These are phyloP conservation scores for Mayamaea pseudoterrestris DNA, from an alignment of 108 stramenopile species.

Conservation along the genomic window DNA sequence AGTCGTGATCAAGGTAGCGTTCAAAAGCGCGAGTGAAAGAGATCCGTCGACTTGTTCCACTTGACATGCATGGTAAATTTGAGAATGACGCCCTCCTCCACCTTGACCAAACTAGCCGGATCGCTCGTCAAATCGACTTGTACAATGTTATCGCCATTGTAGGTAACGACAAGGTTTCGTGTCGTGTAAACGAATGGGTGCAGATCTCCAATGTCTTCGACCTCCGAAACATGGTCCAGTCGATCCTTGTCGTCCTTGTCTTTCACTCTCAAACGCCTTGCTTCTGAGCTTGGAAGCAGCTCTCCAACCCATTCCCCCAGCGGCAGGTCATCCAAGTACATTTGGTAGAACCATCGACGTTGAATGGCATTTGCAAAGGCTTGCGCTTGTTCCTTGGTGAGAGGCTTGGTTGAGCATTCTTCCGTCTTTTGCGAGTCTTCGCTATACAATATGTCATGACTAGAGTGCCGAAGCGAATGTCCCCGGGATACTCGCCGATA, in stretches of 20 bases:
- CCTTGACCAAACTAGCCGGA: conserved; percentile 75
- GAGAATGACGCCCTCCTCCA: conserved; percentile 54
- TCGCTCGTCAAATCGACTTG: conserved; percentile 89
- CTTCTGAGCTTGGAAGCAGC: conserved; percentile 41
- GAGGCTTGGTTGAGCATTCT: conserved; percentile 53
- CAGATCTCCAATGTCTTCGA: conserved; percentile 28
- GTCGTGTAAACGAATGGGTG: conserved; percentile 84
- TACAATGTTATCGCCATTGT: conserved; percentile 90
- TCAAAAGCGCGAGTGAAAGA: conserved; percentile 86
- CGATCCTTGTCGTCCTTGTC: conserved; percentile 52
- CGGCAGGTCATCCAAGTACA: conserved; percentile 95
- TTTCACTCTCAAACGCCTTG: conserved; percentile 33
- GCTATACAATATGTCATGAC: conserved; percentile 61
- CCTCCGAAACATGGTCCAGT: conserved; percentile 51
- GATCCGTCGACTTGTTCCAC: conserved; percentile 54
- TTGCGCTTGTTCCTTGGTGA: conserved; percentile 35
- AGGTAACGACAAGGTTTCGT: conserved; percentile 66
- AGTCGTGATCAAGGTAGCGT: conserved; percentile 88
- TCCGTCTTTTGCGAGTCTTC: conserved; percentile 39
- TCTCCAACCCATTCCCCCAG: conserved; percentile 97
- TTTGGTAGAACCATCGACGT: conserved; percentile 94
- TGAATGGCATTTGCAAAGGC: conserved; percentile 63
- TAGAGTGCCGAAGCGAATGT: conserved; percentile 74
- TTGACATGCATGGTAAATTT: conserved; percentile 67
- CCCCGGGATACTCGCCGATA: conserved; percentile 64